Conservation (phyloP, 345 rosid genomes). For the Gossypium rotundifolium region DNA sequence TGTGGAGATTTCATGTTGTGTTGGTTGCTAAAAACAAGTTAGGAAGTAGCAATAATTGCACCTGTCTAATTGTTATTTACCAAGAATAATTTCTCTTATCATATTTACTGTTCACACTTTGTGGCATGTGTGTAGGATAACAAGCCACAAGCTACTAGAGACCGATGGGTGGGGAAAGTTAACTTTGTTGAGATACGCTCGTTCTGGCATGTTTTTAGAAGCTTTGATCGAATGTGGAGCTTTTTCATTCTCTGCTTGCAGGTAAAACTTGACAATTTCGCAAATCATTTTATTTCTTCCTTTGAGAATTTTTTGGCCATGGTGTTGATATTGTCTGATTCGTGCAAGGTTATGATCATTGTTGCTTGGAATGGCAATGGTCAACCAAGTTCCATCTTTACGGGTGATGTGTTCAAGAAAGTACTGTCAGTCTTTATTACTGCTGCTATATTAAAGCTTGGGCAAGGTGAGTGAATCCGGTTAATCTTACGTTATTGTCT, state of each 20-base stretch:
- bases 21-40: background rate
- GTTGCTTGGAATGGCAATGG: constrained; percentile 88
- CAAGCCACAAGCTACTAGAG: constrained; percentile 42
- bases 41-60: background rate
- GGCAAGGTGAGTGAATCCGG: constrained; percentile 57
- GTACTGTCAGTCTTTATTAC: constrained; percentile 87
- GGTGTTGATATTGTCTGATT: constrained; percentile 22
- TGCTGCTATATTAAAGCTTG: constrained; percentile 95
- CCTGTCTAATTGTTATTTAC: background rate
- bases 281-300: background rate
- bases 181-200: constrained; percentile 97
- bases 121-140: constrained; percentile 43
- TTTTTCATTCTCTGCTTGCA: constrained; percentile 85
- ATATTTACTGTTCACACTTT: background rate
- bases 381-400: constrained; percentile 47
- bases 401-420: constrained; percentile 61
- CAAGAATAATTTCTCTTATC: background rate
- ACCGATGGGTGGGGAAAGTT: constrained; percentile 92
- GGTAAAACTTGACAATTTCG: constrained; percentile 33
- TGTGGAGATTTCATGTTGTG: background rate
- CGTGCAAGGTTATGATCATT: constrained; percentile 77
- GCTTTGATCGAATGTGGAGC: constrained; percentile 99
- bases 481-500: background rate
- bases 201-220: constrained; percentile 96
- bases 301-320: constrained; percentile 6